phyloP scores from a whole-genome alignment of 257 asterid species.

The Craterostigma plantagineum region DNA sequence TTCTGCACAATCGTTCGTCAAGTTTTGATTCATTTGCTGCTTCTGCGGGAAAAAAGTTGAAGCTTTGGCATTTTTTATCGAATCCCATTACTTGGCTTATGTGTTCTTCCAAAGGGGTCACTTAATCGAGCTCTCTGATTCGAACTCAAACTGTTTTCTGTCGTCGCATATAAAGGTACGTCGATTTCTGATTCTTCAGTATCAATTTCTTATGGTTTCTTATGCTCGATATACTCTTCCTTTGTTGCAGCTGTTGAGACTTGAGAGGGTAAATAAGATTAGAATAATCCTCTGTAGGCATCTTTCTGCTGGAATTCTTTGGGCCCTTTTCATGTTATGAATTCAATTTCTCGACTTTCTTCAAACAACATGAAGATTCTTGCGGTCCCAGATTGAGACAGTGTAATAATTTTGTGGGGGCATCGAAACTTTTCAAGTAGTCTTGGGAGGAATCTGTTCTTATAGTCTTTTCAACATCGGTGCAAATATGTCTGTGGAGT shows the following conservation, averaged over 20 bases:
- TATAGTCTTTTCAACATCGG: constrained; percentile 10
- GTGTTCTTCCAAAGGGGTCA: constrained; percentile 38
- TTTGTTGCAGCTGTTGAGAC: constrained; percentile 4
- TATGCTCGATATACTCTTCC: constrained; percentile 5
- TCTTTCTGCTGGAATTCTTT: constrained; percentile 11
- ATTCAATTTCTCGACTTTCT: constrained; percentile 9
- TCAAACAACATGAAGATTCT: constrained; percentile 10
- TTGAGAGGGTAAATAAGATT: no score
- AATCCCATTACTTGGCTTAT: constrained; percentile 18
- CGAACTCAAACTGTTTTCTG: constrained; percentile 8
- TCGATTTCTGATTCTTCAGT: constrained; percentile 4
- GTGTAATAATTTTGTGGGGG: constrained; percentile 11
- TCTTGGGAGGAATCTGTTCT: constrained; percentile 7
- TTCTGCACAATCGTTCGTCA: no score
- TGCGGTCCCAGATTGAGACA: constrained; percentile 12
- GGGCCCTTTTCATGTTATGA: constrained; percentile 12
- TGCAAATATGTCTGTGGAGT: constrained; percentile 22
- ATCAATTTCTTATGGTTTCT: constrained; percentile 4
- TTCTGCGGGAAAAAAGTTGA: constrained; percentile 12
- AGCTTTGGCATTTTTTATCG: constrained; percentile 11
- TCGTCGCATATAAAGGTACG: constrained; percentile 34
- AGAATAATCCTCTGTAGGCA: no score
- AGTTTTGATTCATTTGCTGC: constrained; percentile 15
- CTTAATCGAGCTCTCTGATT: constrained; percentile 16
- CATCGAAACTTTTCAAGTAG: no score